phyloP scores from a whole-genome alignment of 257 asterid species.

The Osmanthus fragrans region DNA sequence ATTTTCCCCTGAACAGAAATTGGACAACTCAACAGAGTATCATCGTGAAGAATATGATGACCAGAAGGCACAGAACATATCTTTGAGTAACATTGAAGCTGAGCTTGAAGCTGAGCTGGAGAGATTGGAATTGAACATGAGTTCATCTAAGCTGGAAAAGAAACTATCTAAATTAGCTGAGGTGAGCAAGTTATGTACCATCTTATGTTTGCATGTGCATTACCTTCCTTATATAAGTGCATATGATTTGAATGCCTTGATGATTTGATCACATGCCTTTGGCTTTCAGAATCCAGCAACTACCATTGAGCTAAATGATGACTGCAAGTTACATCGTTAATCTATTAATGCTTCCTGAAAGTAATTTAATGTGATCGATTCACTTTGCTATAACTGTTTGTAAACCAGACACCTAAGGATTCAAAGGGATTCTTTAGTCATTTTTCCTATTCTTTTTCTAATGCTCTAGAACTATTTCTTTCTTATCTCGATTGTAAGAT shows the following conservation, averaged over 20 bases:
- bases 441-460: not conserved
- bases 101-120: conserved; percentile 96
- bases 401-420: not conserved
- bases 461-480: not conserved
- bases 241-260: not conserved
- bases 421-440: not conserved
- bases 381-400: no score
- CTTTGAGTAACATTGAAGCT: conserved; percentile 80
- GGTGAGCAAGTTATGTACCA: conserved; percentile 43
- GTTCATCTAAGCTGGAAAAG: conserved; percentile 47
- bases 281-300: not conserved
- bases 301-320: not conserved
- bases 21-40: conserved; percentile 15
- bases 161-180: conserved; percentile 42
- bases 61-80: conserved; percentile 54
- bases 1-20: conserved; percentile 41
- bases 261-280: not conserved
- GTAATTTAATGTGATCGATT: not conserved
- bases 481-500: not conserved
- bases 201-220: not conserved
- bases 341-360: not conserved
- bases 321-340: not conserved
- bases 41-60: conserved; percentile 28
- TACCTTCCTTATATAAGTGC: not conserved
- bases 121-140: conserved; percentile 70